Evolutionary conservation across 371 early-diverging fungal genomes (phyloP).

Genomic region (Phascolomyces articulosus): DNA sequence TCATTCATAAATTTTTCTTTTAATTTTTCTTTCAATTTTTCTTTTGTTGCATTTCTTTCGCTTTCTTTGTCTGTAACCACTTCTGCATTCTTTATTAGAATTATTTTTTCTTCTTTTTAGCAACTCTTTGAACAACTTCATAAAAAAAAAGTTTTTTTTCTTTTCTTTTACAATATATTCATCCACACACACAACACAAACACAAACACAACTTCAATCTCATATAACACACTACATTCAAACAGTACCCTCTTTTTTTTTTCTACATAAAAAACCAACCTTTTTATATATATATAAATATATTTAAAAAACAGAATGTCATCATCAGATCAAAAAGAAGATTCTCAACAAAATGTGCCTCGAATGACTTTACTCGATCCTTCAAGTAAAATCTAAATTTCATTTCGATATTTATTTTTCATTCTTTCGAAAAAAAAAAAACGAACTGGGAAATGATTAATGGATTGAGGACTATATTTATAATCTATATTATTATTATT

Average conservation of each 20-base stretch:
- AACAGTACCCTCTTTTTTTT: neutral
- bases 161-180: neutral
- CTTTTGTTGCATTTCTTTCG: neutral
- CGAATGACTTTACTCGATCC: conserved; percentile 21
- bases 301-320: too few relatives aligned
- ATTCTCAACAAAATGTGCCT: neutral
- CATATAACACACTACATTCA: neutral
- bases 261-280: neutral
- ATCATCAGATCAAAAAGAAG: neutral
- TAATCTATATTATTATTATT: neutral
- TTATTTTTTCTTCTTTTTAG: neutral
- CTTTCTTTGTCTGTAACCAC: conserved; percentile 2
- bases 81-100: neutral
- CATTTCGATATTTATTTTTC: neutral
- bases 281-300: neutral
- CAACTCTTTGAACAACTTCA: too few relatives aligned
- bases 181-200: neutral
- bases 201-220: neutral
- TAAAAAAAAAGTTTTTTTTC: neutral
- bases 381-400: conserved; percentile 14
- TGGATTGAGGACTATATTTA: neutral
- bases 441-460: neutral
- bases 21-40: conserved; percentile 5
- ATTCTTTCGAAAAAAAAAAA: neutral
- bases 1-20: conserved; percentile 13